These are phyloP conservation scores for Colletotrichum sp. DNA, from an alignment of 2,329 filamentous ascomycete genomes.

Conservation along the genomic window DNA sequence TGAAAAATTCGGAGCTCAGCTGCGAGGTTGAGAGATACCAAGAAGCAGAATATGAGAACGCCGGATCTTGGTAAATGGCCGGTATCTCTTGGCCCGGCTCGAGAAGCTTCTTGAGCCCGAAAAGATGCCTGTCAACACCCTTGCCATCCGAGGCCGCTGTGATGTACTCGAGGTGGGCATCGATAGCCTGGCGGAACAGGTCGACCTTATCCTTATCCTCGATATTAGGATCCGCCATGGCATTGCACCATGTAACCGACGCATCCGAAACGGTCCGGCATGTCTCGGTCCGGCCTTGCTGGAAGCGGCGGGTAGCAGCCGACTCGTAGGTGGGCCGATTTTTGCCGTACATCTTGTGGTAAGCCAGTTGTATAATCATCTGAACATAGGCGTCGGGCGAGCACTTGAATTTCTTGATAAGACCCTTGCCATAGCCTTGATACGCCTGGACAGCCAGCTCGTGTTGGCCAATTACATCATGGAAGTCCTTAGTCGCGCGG, in stretches of 20 bases:
- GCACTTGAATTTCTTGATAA: constrained; percentile 99
- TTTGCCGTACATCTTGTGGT: constrained; percentile 99
- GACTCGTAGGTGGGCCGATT: constrained; percentile 98
- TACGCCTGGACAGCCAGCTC: constrained; percentile 94
- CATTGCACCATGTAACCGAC: constrained; percentile 85
- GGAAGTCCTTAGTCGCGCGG: constrained; percentile 79
- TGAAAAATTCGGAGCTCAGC: constrained; percentile 95
- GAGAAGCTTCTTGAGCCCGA: constrained; percentile 91
- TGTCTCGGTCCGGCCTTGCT: constrained; percentile 94
- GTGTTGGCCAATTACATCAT: constrained; percentile 81
- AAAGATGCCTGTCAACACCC: constrained; percentile 95
- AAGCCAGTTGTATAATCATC: constrained; percentile 97
- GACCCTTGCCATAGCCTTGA: constrained; percentile 95
- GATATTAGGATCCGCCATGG: constrained; percentile 75
- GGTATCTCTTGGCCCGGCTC: constrained; percentile 82
- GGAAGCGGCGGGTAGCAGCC: constrained; percentile 92
- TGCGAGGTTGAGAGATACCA: constrained; percentile 93
- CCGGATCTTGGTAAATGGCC: constrained; percentile 84
- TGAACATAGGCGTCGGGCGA: constrained; percentile 97
- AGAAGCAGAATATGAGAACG: constrained; percentile 80
- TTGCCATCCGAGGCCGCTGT: constrained; percentile 86
- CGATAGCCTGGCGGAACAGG: constrained; percentile 82
- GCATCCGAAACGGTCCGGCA: constrained; percentile 93
- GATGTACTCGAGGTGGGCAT: constrained; percentile 90
- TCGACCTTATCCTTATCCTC: constrained; percentile 70